phyloP scores from a whole-genome alignment of 129 eudicot genomes.

The Flaveria trinervia region DNA sequence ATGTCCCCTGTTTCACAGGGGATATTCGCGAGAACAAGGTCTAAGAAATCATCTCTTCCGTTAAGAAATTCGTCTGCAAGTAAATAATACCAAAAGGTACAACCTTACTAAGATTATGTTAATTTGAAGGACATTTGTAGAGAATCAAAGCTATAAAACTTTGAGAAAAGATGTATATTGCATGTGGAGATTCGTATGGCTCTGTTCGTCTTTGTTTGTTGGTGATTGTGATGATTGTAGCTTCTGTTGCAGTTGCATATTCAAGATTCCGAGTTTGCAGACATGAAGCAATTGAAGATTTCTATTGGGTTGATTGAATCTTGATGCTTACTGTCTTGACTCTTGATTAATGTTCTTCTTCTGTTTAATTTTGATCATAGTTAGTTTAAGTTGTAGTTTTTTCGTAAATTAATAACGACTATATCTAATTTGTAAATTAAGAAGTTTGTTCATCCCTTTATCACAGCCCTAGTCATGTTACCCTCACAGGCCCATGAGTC shows the following conservation, averaged over 20 bases:
- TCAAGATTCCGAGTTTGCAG: slow-evolving; percentile 22
- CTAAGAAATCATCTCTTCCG: slow-evolving; percentile 24
- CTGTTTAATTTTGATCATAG: not conserved
- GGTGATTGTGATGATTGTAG: too few relatives aligned
- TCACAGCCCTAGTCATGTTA: too few relatives aligned
- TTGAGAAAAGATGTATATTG: too few relatives aligned
- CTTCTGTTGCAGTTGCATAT: not conserved
- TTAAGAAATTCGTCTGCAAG: slow-evolving; percentile 46
- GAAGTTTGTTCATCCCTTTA: too few relatives aligned
- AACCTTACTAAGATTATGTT: too few relatives aligned
- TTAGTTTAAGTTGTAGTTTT: not conserved
- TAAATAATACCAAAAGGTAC: slow-evolving; percentile 44
- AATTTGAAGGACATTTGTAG: too few relatives aligned
- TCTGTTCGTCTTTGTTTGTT: too few relatives aligned
- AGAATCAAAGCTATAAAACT: too few relatives aligned
- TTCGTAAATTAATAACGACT: not conserved
- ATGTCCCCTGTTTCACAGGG: slow-evolving; percentile 74
- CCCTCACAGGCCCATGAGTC: too few relatives aligned
- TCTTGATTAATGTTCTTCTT: not conserved
- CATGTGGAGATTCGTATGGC: too few relatives aligned
- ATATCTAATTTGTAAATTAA: not conserved
- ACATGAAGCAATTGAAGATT: slow-evolving; percentile 17
- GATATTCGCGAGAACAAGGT: slow-evolving; percentile 27
- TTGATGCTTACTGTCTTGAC: not conserved
- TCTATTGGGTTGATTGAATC: not conserved